Conservation (phyloP, 139 green algal genomes). For the Micractinium conductrix region DNA sequence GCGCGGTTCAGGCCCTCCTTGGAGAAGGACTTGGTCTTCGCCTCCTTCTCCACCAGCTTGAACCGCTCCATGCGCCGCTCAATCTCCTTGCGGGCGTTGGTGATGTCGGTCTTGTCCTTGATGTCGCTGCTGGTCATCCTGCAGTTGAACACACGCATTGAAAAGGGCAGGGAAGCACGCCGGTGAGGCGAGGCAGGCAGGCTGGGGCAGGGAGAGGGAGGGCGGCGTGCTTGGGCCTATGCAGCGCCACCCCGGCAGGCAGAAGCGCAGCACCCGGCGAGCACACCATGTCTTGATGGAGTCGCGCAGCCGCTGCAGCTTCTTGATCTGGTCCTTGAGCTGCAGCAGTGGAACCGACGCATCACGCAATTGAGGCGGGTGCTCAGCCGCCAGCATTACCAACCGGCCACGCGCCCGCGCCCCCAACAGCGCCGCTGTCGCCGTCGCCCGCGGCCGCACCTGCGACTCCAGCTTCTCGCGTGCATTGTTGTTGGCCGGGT, state of each 20-base stretch:
- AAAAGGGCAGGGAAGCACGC: not conserved
- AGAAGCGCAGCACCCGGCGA: not conserved
- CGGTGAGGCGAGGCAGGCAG: not conserved
- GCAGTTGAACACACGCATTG: slow-evolving; percentile 1
- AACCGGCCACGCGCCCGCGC: too few relatives aligned
- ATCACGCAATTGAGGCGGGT: not conserved
- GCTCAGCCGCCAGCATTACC: not conserved
- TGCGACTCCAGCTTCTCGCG: slow-evolving; percentile 98
- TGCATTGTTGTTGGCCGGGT: slow-evolving; percentile 81
- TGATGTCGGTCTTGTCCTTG: slow-evolving; percentile 94
- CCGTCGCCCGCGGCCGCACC: not conserved
- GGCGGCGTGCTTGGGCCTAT: not conserved
- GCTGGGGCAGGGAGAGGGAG: too few relatives aligned
- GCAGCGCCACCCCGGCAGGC: too few relatives aligned
- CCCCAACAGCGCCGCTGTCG: not conserved
- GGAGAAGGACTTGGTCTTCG: slow-evolving; percentile 96
- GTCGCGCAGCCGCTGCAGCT: slow-evolving; percentile 97
- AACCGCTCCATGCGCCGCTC: slow-evolving; percentile 99
- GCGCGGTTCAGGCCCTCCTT: slow-evolving; percentile 83
- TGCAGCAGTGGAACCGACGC: not conserved
- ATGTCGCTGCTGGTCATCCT: slow-evolving; percentile 90
- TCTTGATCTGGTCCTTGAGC: slow-evolving; percentile 99
- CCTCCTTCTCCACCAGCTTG: slow-evolving; percentile 96
- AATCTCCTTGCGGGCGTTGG: slow-evolving; percentile 89
- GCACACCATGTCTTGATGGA: slow-evolving; percentile 97